Conservation (phyloP, 2,329 filamentous ascomycete species). For the Neurospora sp. region DNA sequence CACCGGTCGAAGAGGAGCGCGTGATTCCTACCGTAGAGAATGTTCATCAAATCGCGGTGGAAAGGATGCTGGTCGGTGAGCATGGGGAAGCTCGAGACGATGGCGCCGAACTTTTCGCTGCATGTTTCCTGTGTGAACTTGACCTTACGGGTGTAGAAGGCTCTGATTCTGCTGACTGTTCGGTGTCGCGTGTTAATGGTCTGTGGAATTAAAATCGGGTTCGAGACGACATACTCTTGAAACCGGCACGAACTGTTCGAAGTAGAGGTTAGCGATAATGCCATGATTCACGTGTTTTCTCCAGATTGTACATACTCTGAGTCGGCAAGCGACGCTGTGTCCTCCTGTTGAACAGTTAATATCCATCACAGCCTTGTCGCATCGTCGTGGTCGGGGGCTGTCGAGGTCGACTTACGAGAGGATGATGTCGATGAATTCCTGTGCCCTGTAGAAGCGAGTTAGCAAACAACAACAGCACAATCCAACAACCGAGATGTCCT, state of each 20-base stretch:
- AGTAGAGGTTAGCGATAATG: not conserved
- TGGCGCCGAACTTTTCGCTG: constrained; percentile 77
- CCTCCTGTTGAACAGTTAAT: constrained; percentile 41
- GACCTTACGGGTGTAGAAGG: constrained; percentile 94
- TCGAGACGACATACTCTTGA: constrained; percentile 45
- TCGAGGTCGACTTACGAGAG: constrained; percentile 31
- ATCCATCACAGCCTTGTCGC: not conserved
- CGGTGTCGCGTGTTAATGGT: constrained; percentile 1
- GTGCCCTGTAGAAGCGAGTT: constrained; percentile 34
- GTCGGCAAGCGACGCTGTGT: constrained; percentile 86
- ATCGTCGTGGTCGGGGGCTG: not conserved
- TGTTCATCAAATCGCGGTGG: constrained; percentile 75
- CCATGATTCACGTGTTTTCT: not conserved
- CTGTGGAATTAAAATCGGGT: not conserved
- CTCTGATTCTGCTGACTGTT: constrained; percentile 73
- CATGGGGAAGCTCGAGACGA: constrained; percentile 86
- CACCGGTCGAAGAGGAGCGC: too few relatives aligned
- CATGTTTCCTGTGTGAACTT: constrained; percentile 95
- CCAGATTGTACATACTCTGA: constrained; percentile 43
- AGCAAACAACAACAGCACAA: not conserved
- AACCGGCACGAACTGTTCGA: constrained; percentile 62
- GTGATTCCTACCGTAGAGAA: constrained; percentile 57
- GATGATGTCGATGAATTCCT: constrained; percentile 97
- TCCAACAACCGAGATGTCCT: not conserved
- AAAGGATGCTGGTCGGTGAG: constrained; percentile 58